Evolutionary conservation across 306 rosid genomes (phyloP), one percentile per base, ranked within the genome.

Genomic region (Erythrophleum fordii): DNA sequence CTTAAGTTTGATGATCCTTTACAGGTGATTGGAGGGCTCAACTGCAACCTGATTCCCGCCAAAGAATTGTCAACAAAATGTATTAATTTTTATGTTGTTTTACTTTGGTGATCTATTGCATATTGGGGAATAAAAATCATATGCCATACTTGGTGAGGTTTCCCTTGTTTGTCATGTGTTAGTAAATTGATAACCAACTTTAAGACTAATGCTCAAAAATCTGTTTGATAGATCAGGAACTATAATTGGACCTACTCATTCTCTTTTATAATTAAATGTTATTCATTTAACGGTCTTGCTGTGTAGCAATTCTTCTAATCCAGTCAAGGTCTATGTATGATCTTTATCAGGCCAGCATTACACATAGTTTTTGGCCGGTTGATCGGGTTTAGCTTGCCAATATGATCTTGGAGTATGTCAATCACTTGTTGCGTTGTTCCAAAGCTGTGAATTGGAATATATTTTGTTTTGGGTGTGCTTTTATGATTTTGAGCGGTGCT

Each of bases 61-160:
- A 62, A 46, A 76, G 72, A 60, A 45, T 76, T 59, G 34, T 61
- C 31, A 76, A 28, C 42, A 70, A 61, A 61, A 76, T 45, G 71
- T 78, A 56, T 22, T 37, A 11, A 5, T 35, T 37, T 17, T 22
- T 60, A 5, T 59, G 22, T 48, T 46, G 11, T 66, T 51, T 23
- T 35, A 35, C 67, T 55, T 20, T 35, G 18, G n/a, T 48, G 23
- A 76, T 64, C 8, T 26, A 34, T n/a, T 55, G 22, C 46, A 61
- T 41, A 8, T 53, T 26, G 17, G 60, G 31, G 10, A 17, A 17
- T 3, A 31, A 49, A 42, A 42, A 26, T 12, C 49, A 4, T 49
- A 4, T 64, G 6, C 37, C 45, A 48, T 3, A 7, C 51, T 60
- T 31, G n/a, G 8, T 62, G 45, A 29, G 10, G n/a, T 20, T 45